These are phyloP conservation scores for Metschnikowia lachancei DNA, from an alignment of 805 yeast genomes.

Conservation along the genomic window DNA sequence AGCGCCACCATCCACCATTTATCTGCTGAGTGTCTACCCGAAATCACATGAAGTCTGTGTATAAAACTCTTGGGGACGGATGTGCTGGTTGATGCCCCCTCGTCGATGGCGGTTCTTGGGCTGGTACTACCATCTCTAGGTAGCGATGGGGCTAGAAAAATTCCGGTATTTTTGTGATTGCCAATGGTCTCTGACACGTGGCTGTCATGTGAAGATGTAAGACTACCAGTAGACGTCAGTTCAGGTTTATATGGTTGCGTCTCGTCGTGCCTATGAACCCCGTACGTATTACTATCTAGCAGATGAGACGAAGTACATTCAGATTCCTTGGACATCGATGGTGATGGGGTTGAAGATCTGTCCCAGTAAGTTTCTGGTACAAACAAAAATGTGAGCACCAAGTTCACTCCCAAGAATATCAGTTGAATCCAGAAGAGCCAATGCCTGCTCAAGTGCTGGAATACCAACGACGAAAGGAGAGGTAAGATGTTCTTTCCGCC, in stretches of 20 bases:
- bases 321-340: background rate
- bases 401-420: constrained; percentile 48
- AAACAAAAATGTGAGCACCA: constrained; percentile 47
- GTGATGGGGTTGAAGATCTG: constrained; percentile 24
- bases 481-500: constrained; percentile 64
- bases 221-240: too few species aligned
- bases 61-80: constrained; percentile 21
- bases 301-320: background rate
- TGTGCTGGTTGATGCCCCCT: background rate
- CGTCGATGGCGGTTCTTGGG: background rate
- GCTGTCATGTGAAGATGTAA: too few species aligned
- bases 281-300: too few species aligned
- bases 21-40: constrained; percentile 51
- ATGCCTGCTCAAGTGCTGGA: constrained; percentile 48
- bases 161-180: too few species aligned
- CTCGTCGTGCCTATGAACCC: too few species aligned
- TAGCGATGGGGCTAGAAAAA: too few species aligned
- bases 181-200: too few species aligned
- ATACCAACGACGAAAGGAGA: constrained; percentile 51
- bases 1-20: constrained; percentile 54
- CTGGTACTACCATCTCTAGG: background rate
- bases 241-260: too few species aligned
- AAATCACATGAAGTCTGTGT: constrained; percentile 39
- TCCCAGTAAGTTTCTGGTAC: constrained; percentile 69
- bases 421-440: constrained; percentile 63